Base-by-base conservation (phyloP, 129 eudicot genomes). In the Centella asiatica region DNA sequence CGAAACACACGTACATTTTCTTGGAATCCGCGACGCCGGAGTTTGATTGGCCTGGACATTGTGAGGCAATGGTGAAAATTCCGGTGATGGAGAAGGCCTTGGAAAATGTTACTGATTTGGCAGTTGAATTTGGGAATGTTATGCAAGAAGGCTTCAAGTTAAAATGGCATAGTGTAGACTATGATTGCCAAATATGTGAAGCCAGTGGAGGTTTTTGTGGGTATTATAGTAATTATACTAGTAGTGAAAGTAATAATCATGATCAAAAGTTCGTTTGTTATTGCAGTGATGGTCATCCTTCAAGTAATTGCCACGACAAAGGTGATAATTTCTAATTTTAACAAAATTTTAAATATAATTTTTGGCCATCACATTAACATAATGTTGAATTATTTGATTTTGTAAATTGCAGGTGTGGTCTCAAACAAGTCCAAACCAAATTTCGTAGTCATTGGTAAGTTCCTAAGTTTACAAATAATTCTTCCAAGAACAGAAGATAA, bases 1-100 rank as follows among this genome's bases (percentile, higher is more conserved):
- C 68, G 31, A 67, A 52, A 60, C 73, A 45, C 64, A 27, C 73
- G 11, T 74, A 74, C 37, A 54, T 54, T 33, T 74, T 74, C 73
- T 17, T 60, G 15, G 68, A 67, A 0, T 73, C 64, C 0, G 44
- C 60, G 3, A 44, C 67, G 32, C 78, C 78, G 37, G 54, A 67
- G 66, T 60, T 74, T 12, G 69, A 74, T 44, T 74, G 73, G 69
- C 37, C 52, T 28, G 46, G 55, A 23, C 20, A 74, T 14, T 74
- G 73, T 25, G 73, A 74, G 18, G 60, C 69, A 1, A 32, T 52
- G 0, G 69, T 74, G 55, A 67, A 40, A 5, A 60, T 67, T 24
- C 73, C 78, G 17, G 40, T 73, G 17, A 65, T 50, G 5, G 60
- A 22, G 14, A 65, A 51, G 60, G 64, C 52, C n/a, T 5, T 19